phyloP scores from a whole-genome alignment of 208 protist genomes.

The Herpetomonas samuelpessoai region DNA sequence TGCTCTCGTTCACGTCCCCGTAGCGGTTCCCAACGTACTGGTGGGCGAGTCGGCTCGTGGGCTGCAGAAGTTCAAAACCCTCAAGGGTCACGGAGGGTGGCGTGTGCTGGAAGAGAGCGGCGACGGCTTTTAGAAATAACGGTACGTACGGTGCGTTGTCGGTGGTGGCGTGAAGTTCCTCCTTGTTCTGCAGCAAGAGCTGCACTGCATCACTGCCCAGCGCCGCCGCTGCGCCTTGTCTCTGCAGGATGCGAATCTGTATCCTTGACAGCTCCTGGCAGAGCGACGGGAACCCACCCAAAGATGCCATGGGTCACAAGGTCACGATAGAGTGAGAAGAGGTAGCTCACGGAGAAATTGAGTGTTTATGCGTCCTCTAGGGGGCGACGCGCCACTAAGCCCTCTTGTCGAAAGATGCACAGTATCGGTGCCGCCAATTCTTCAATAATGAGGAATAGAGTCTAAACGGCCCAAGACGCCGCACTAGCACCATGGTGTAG shows the following conservation, averaged over 20 bases:
- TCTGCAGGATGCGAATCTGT: constrained; percentile 70
- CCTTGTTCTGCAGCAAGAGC: constrained; percentile 35
- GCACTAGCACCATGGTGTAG: too few species aligned
- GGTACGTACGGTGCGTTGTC: constrained; percentile 36
- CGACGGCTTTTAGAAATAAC: constrained; percentile 59
- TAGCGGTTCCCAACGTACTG: constrained; percentile 34
- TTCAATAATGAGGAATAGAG: too few species aligned
- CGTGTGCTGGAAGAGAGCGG: constrained; percentile 44
- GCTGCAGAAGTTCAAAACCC: constrained; percentile 44
- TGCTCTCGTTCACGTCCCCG: constrained; percentile 60
- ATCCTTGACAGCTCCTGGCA: constrained; percentile 39
- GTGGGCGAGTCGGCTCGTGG: constrained; percentile 24
- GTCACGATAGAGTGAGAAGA: too few species aligned
- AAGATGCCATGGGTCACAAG: not conserved
- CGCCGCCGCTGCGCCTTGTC: constrained; percentile 38
- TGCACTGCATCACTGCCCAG: constrained; percentile 44
- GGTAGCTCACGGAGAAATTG: too few species aligned
- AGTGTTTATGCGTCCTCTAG: too few species aligned
- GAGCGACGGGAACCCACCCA: not conserved
- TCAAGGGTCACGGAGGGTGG: constrained; percentile 24
- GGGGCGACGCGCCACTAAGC: too few species aligned
- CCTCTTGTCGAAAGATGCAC: too few species aligned
- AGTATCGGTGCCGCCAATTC: too few species aligned
- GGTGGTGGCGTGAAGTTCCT: constrained; percentile 10
- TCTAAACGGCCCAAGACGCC: too few species aligned